Evolutionary conservation across 1,284 basidiomycete genomes (phyloP).

Genomic region (Rhodotorula sp.): DNA sequence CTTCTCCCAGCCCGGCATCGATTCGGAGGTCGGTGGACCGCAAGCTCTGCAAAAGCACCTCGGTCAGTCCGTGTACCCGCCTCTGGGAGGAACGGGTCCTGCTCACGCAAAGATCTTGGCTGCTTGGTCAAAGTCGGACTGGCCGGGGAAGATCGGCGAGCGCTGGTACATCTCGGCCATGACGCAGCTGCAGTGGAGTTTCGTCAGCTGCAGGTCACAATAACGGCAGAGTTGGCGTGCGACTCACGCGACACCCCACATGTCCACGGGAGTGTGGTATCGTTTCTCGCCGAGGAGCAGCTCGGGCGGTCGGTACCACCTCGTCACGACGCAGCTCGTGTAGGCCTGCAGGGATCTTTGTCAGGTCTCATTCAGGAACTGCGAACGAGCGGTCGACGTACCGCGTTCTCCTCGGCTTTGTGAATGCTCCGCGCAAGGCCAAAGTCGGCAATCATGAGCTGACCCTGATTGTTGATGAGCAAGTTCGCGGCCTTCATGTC

Average conservation of each 20-base stretch:
- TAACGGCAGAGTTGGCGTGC: background rate
- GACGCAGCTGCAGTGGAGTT: slow-evolving; percentile 63
- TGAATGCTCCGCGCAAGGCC: slow-evolving; percentile 73
- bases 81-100: slow-evolving; percentile 34
- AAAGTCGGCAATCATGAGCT: slow-evolving; percentile 89
- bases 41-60: slow-evolving; percentile 9
- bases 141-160: slow-evolving; percentile 82
- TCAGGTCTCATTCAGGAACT: background rate
- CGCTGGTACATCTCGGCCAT: slow-evolving; percentile 92
- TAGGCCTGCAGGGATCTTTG: slow-evolving; percentile 56
- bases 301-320: slow-evolving; percentile 98
- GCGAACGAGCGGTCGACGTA: slow-evolving; percentile 3
- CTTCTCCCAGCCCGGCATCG: slow-evolving; percentile 27
- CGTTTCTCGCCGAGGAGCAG: slow-evolving; percentile 79
- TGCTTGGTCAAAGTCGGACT: slow-evolving; percentile 84
- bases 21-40: slow-evolving; percentile 24
- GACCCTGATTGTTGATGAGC: slow-evolving; percentile 82
- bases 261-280: slow-evolving; percentile 91
- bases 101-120: slow-evolving; percentile 85
- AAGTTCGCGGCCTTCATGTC: slow-evolving; percentile 99
- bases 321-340: slow-evolving; percentile 97
- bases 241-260: slow-evolving; percentile 94
- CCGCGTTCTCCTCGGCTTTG: slow-evolving; percentile 28
- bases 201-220: slow-evolving; percentile 9
- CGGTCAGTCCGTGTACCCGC: background rate